These are phyloP conservation scores for Lachnellula willkommii DNA, from an alignment of 2,329 filamentous ascomycete species.

Conservation along the genomic window DNA sequence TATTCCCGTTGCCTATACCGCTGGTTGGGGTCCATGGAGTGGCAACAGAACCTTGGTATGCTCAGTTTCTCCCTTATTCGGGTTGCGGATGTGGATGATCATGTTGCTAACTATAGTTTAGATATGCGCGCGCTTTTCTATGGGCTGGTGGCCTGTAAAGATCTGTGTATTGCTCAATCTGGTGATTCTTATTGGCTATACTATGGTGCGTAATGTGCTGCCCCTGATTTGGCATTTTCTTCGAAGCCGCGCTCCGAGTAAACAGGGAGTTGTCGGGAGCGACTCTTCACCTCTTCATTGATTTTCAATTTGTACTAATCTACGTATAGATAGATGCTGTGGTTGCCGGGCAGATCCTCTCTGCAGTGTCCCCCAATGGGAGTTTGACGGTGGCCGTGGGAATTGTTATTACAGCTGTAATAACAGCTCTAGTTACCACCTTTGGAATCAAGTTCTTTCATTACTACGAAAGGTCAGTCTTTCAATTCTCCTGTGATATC, in stretches of 20 bases:
- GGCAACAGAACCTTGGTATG: slow-evolving; percentile 56
- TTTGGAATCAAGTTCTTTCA: slow-evolving; percentile 66
- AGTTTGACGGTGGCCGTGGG: slow-evolving; percentile 59
- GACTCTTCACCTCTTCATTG: too few species aligned
- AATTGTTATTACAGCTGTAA: slow-evolving; percentile 58
- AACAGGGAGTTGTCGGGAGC: too few species aligned
- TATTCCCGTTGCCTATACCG: slow-evolving; percentile 52
- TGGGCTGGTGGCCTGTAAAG: slow-evolving; percentile 63
- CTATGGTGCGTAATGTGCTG: slow-evolving; percentile 32
- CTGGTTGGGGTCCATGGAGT: slow-evolving; percentile 55
- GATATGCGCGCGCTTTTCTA: slow-evolving; percentile 51
- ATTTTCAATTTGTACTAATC: too few species aligned
- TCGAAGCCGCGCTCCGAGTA: too few species aligned
- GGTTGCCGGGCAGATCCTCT: slow-evolving; percentile 63
- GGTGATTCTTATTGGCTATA: slow-evolving; percentile 57
- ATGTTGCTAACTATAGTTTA: slow-evolving; percentile 3
- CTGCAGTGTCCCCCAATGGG: slow-evolving; percentile 54
- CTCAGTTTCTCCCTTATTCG: not conserved
- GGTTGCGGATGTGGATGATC: slow-evolving; percentile 18
- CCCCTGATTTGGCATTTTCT: too few species aligned
- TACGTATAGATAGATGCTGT: slow-evolving; percentile 50
- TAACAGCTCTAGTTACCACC: slow-evolving; percentile 59
- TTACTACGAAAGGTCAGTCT: slow-evolving; percentile 53
- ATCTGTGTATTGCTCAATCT: slow-evolving; percentile 58
- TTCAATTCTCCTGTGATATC: not conserved